Evolutionary conservation across 805 yeast species (phyloP), one percentile per base, ranked within the genome.

Genomic region (Metschnikowia shivogae): DNA sequence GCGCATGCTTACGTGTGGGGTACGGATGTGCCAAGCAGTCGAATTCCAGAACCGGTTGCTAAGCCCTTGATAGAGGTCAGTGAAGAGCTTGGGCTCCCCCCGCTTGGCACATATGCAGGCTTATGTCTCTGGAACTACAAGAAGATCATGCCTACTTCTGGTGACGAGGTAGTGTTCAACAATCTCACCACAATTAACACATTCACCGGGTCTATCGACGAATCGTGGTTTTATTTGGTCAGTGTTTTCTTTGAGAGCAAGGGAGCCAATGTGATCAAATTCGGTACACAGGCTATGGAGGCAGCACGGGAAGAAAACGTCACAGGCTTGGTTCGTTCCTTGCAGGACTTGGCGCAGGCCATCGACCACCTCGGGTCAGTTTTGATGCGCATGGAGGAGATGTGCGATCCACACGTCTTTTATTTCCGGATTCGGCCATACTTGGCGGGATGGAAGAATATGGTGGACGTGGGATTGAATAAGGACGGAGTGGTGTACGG

Each of bases 1-100:
- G 77, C 89, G 2, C 96, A 90, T 63, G 95, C 93, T 1, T 90
- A 90, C 60, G 82, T 90, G 20, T 90, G 98, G 98, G 84, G 88
- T 1, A 79, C 78, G 17, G 80, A 79, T 44, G 61, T 63, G 38
- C 85, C 95, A 13, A 63, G 67, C 10, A 82, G 84, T 48, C 69
- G 64, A 34, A 63, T 92, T 12, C 97, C 97, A 0, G 65, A 60
- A 39, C 80, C 78, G 49, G 57, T 90, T 19, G 84, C 96, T 1
- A 64, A 70, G 41, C 97, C 98, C 0, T 75, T 88, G 67, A 52
- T 86, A 2, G 66, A 65, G 37, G 78, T 81, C 0, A 67, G 86
- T 6, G 77, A 79, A 2, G 56, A 69, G 27, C 72, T 92, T 49
- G 82, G 85, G 19, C 68, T 90, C 12, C 96, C 96, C 1, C 95